A percentile compares a stretch with the other conserved stretches of the same genome.
Evolutionary conservation across 2,329 filamentous ascomycete genomes (phyloP).

Genomic region (Hirsutella rhossiliensis): DNA sequence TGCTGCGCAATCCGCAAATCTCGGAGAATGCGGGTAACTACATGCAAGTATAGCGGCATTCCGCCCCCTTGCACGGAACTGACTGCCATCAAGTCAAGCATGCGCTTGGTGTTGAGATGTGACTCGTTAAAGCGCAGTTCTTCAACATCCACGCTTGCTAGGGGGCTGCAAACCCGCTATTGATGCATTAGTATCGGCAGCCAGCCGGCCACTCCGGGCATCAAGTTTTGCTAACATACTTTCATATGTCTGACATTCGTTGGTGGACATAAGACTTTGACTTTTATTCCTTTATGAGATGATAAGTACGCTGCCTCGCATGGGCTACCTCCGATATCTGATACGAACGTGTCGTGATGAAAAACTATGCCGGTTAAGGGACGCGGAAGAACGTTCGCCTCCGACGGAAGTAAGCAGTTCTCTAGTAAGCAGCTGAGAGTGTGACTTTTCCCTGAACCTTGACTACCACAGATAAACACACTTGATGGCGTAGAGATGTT

Average conservation of each 20-base stretch:
- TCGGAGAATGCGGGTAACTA: slow-evolving; percentile 41
- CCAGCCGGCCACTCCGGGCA: no score
- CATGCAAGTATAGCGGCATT: slow-evolving; percentile 45
- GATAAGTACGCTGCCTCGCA: slow-evolving; percentile 49
- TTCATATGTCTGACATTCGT: slow-evolving; percentile 33
- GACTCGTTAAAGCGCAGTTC: slow-evolving; percentile 36
- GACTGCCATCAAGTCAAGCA: slow-evolving; percentile 49
- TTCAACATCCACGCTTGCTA: slow-evolving; percentile 33
- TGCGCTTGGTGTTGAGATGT: slow-evolving; percentile 43
- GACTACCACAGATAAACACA: slow-evolving; percentile 50
- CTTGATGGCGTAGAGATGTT: slow-evolving; percentile 41
- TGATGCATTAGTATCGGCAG: background rate
- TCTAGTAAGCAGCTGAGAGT: slow-evolving; percentile 44
- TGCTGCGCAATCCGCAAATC: slow-evolving; percentile 39
- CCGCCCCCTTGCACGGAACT: slow-evolving; percentile 17
- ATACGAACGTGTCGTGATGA: slow-evolving; percentile 47
- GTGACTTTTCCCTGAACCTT: slow-evolving; percentile 53
- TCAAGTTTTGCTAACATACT: slow-evolving; percentile 10
- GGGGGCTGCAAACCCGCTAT: slow-evolving; percentile 25
- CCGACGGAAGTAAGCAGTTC: slow-evolving; percentile 37
- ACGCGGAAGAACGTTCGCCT: slow-evolving; percentile 30
- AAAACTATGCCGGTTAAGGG: slow-evolving; percentile 52
- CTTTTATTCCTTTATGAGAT: slow-evolving; percentile 27
- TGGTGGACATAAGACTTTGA: slow-evolving; percentile 41
- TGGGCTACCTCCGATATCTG: slow-evolving; percentile 31